Evolutionary conservation across 768 basidiomycete species (phyloP), one percentile per base, ranked within the genome.

Genomic region (Pleurotus sapidus): DNA sequence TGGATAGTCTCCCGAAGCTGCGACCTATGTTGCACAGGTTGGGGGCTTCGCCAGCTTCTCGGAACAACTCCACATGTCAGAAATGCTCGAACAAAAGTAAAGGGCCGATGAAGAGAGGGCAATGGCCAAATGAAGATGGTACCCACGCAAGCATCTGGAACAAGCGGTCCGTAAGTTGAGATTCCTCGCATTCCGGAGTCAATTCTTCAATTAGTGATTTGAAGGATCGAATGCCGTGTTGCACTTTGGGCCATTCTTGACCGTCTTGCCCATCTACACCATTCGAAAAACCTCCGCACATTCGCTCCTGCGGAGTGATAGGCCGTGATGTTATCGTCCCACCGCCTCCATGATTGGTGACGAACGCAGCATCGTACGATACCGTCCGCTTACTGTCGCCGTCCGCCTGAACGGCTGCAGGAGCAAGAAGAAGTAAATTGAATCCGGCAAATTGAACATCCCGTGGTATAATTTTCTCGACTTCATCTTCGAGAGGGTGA

Each of bases 331-430:
- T 72, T 63, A 93, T 75, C 20, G 63, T 64, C 18, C 88, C 84
- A 37, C 88, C 87, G 20, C 81, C 87, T 30, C 91, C 91, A 58
- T 73, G 77, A 68, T 93, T 93, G 30, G 89, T 89, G 55, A 87
- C 78, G 60, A 84, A 74, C 25, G 75, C 69, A 15, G 81, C 77
- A 63, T 84, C 81, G 66, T 84, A 86, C 24, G 68, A 64, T 46
- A 85, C 64, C 34, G 63, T 47, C 45, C 53, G 15, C 46, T 47
- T 15, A 23, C 14, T n/a, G 34, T 34, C 49, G 38, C 57, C 65
- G 60, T 67, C 65, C 43, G 64, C 64, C 56, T 63, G 60, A 56
- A 62, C 49, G 55, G 42, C 39, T 39, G 64, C 49, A 60, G 86
- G 81, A 20, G 80, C 73, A 57, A 93, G 74, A 58, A 92, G 80